Conservation (phyloP, 2,329 filamentous ascomycete species). For the Podosphaera aphanis region DNA sequence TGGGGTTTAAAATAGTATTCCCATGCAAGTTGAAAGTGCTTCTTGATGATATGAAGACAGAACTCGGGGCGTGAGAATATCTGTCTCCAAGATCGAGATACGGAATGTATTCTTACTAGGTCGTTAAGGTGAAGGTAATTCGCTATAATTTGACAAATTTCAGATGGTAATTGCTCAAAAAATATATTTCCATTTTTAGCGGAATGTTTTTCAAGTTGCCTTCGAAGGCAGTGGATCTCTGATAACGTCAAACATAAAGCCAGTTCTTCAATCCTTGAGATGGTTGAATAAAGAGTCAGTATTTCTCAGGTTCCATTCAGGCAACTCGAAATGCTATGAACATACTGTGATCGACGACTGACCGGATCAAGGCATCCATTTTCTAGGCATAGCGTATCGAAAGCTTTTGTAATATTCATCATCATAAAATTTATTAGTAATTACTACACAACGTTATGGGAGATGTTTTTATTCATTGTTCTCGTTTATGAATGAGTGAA, state of each 20-base stretch:
- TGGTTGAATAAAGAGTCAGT: neutral
- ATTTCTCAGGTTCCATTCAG: neutral
- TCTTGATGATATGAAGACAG: constrained; percentile 5
- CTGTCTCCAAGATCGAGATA: constrained; percentile 9
- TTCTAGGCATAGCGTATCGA: constrained; percentile 5
- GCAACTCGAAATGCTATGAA: neutral
- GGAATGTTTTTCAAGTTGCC: constrained; percentile 2
- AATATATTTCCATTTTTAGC: constrained; percentile 1
- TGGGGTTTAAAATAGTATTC: neutral
- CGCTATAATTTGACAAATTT: constrained; percentile 7
- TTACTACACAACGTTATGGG: too few relatives aligned
- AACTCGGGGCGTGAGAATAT: constrained; percentile 6
- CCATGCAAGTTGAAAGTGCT: constrained; percentile 5
- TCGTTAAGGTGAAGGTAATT: constrained; percentile 10
- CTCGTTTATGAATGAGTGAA: too few relatives aligned
- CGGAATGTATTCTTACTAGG: constrained; percentile 6
- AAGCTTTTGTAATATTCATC: constrained; percentile 2
- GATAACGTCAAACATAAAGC: constrained; percentile 3
- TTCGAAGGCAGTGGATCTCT: constrained; percentile 6
- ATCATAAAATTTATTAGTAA: neutral
- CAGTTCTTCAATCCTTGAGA: constrained; percentile 6
- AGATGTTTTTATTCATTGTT: too few relatives aligned
- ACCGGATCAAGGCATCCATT: constrained; percentile 5
- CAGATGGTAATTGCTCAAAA: constrained; percentile 6
- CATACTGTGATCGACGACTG: constrained; percentile 7